A percentile compares a stretch with the other conserved stretches of the same genome.
These are phyloP conservation scores for Raddia distichophylla DNA, from an alignment of 176 grass and related monocot species.

Conservation along the genomic window DNA sequence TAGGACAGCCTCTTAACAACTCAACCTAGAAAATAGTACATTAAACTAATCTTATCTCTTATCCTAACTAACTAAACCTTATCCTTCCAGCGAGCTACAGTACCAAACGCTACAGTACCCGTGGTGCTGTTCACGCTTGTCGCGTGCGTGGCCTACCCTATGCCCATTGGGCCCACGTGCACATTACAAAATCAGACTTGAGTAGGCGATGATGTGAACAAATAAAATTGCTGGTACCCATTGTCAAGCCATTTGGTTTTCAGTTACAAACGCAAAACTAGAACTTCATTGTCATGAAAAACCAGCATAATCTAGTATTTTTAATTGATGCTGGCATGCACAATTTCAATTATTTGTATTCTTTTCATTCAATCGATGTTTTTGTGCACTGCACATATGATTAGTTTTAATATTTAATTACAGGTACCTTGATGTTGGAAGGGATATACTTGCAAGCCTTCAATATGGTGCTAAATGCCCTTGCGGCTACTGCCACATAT, in stretches of 20 bases:
- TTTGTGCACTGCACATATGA: background rate
- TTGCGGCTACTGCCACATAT: constrained; percentile 96
- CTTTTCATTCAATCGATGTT: background rate
- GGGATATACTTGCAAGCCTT: constrained; percentile 91
- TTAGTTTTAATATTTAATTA: constrained; percentile 24
- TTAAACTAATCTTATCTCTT: too few relatives aligned
- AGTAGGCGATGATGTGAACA: constrained; percentile 14
- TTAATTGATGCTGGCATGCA: background rate
- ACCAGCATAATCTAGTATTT: background rate
- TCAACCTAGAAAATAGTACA: too few relatives aligned
- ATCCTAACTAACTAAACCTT: too few relatives aligned
- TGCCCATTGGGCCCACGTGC: too few relatives aligned
- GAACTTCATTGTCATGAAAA: background rate
- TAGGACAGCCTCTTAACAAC: too few relatives aligned
- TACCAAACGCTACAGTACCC: too few relatives aligned
- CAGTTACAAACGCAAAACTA: background rate
- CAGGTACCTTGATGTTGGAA: constrained; percentile 90
- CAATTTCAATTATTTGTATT: constrained; percentile 7
- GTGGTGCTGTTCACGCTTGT: too few relatives aligned
- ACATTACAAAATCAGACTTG: background rate
- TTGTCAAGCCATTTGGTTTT: constrained; percentile 5
- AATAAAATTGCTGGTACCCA: constrained; percentile 16
- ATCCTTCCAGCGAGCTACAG: too few relatives aligned
- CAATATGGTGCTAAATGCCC: constrained; percentile 91
- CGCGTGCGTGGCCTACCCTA: too few relatives aligned